These are phyloP conservation scores for Nymphaea thermarum DNA, from an alignment of 164 flowering plant species.

Conservation along the genomic window DNA sequence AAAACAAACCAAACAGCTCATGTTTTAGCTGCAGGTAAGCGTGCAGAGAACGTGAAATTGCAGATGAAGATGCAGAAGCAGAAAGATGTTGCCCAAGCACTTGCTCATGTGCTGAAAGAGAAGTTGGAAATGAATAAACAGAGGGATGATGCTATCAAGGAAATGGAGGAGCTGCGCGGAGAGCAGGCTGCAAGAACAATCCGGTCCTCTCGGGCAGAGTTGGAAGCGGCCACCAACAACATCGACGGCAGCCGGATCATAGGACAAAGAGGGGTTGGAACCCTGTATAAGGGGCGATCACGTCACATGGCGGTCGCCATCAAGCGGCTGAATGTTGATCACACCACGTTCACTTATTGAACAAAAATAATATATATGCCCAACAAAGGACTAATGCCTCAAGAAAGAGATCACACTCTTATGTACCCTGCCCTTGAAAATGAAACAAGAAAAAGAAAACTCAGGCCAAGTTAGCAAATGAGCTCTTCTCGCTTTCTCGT, in stretches of 20 bases:
- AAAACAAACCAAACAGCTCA: too few species aligned
- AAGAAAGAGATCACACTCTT: too few species aligned
- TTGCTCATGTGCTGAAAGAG: neutral
- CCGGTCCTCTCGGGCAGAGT: conserved; percentile 37
- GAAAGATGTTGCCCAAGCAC: neutral
- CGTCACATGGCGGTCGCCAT: conserved; percentile 27
- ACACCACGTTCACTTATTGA: too few species aligned
- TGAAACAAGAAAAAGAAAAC: too few species aligned
- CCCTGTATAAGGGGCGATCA: conserved; percentile 33
- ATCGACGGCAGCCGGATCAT: conserved; percentile 31
- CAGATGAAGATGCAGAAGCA: neutral
- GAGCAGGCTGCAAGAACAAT: neutral
- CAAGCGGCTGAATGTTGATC: conserved; percentile 15
- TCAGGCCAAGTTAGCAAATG: too few species aligned
- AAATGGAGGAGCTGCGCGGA: neutral
- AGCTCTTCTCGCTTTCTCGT: too few species aligned
- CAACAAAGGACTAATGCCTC: too few species aligned
- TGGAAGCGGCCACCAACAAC: conserved; percentile 33
- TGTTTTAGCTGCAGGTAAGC: too few species aligned
- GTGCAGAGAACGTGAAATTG: neutral
- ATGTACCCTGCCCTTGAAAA: too few species aligned
- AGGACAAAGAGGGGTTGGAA: conserved; percentile 19
- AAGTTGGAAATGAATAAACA: neutral
- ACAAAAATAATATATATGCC: too few species aligned
- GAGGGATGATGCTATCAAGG: neutral